Conservation (phyloP, 805 yeast genomes). For the Ogataea haglerorum region DNA sequence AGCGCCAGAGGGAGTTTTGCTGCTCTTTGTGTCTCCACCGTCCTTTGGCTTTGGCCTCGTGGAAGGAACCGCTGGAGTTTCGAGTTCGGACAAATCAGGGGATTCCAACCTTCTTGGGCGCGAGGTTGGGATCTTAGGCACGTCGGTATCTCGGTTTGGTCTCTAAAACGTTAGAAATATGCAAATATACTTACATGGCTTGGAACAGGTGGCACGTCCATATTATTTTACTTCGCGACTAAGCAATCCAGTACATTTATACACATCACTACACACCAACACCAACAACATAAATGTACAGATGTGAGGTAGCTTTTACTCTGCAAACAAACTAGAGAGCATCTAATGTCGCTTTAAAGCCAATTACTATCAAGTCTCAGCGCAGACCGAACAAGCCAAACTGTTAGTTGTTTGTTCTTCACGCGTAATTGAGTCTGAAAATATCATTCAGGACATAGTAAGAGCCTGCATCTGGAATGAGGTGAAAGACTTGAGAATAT, state of each 20-base stretch:
- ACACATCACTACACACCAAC: not conserved
- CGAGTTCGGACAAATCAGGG: not conserved
- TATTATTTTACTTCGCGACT: constrained; percentile 7
- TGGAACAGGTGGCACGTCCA: constrained; percentile 24
- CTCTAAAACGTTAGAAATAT: constrained; percentile 3
- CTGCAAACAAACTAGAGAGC: not conserved
- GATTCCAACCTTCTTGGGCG: constrained; percentile 6
- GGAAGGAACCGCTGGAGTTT: constrained; percentile 17
- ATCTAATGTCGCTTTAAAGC: too few species aligned
- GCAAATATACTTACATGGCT: constrained; percentile 18
- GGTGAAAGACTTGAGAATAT: constrained; percentile 96
- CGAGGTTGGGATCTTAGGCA: constrained; percentile 3
- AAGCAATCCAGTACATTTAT: constrained; percentile 8
- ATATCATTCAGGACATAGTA: constrained; percentile 96
- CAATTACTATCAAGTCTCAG: not conserved
- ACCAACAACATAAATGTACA: not conserved
- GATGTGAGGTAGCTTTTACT: not conserved
- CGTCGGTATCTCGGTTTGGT: constrained; percentile 1
- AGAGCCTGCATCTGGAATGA: constrained; percentile 86
- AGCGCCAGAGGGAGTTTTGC: not conserved
- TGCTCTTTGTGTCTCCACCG: not conserved
- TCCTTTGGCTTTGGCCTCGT: constrained; percentile 14
- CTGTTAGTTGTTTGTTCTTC: constrained; percentile 15
- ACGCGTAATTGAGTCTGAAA: constrained; percentile 88
- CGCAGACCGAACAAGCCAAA: not conserved